phyloP scores from a whole-genome alignment of 2,329 filamentous ascomycete species.

The Arthrobotrys pseudoclavata region DNA sequence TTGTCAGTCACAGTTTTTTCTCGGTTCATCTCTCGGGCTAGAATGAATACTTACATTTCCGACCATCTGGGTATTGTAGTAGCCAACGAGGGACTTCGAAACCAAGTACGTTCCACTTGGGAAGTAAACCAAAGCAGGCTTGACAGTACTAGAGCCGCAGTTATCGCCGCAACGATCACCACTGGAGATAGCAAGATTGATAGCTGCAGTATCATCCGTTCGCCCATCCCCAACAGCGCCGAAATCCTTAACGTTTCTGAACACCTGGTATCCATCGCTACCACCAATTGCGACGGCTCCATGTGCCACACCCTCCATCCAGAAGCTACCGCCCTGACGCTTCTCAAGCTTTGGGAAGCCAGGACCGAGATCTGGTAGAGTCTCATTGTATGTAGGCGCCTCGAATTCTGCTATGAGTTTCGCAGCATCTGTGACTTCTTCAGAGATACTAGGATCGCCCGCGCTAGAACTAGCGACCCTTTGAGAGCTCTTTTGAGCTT shows the following conservation, averaged over 20 bases:
- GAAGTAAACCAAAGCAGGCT: slow-evolving; percentile 90
- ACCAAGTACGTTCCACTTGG: slow-evolving; percentile 88
- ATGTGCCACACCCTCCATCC: slow-evolving; percentile 33
- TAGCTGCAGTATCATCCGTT: slow-evolving; percentile 66
- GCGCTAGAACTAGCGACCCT: slow-evolving; percentile 6
- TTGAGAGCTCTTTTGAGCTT: neutral
- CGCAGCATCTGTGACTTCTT: slow-evolving; percentile 6
- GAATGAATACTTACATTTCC: slow-evolving; percentile 76
- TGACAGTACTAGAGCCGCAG: slow-evolving; percentile 86
- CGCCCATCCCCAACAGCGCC: slow-evolving; percentile 54
- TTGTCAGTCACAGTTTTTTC: neutral
- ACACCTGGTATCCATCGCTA: slow-evolving; percentile 25
- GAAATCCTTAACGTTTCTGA: slow-evolving; percentile 14
- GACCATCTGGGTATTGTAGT: slow-evolving; percentile 94
- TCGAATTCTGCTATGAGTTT: slow-evolving; percentile 24
- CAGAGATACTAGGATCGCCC: slow-evolving; percentile 13
- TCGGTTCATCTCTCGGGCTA: slow-evolving; percentile 63
- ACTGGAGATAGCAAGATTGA: slow-evolving; percentile 72
- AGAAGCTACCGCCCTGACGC: slow-evolving; percentile 20
- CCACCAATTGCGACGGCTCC: slow-evolving; percentile 30
- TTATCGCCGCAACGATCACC: slow-evolving; percentile 82
- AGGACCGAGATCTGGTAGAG: slow-evolving; percentile 19
- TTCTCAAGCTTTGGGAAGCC: slow-evolving; percentile 31
- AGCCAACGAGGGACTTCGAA: slow-evolving; percentile 81
- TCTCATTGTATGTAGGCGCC: slow-evolving; percentile 28